A percentile compares a stretch with the other conserved stretches of the same genome.
Conservation (phyloP, 179 eudicot species). For the Vitellaria paradoxa region DNA sequence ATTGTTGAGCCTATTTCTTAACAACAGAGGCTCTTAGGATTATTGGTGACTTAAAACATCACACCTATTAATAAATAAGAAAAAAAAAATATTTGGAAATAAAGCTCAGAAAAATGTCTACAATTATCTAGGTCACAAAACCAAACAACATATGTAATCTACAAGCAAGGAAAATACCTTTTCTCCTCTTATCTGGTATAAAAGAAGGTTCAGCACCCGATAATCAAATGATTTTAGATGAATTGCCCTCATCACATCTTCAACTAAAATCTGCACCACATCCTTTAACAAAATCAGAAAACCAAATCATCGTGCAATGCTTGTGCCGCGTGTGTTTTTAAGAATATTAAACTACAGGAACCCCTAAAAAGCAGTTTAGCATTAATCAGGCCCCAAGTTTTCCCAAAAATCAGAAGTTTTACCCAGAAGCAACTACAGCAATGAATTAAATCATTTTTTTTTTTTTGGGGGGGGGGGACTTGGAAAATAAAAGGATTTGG, state of each 20-base stretch:
- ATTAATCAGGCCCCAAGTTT: not conserved
- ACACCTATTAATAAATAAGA: not conserved
- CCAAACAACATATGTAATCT: constrained; percentile 2
- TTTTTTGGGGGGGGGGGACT: no score
- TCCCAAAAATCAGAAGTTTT: not conserved
- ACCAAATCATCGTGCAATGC: not conserved
- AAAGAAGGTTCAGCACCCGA: constrained; percentile 82
- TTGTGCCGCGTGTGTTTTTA: not conserved
- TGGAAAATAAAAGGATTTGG: not conserved
- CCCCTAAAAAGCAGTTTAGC: not conserved
- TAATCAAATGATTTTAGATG: constrained; percentile 93
- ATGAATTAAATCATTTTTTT: not conserved
- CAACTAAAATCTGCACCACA: constrained; percentile 49
- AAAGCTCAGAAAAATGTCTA: not conserved
- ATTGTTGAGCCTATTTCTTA: no score
- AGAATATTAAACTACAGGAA: not conserved
- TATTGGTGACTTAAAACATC: no score
- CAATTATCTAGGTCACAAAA: constrained; percentile 6
- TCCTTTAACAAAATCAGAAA: constrained; percentile 9
- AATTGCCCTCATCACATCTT: constrained; percentile 78
- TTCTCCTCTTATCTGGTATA: constrained; percentile 73
- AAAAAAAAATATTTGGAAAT: not conserved
- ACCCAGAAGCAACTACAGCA: not conserved
- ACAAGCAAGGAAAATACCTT: constrained; percentile 40
- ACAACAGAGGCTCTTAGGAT: no score